Evolutionary conservation across 768 basidiomycete genomes (phyloP).

Genomic region (Pleurotus djamor): DNA sequence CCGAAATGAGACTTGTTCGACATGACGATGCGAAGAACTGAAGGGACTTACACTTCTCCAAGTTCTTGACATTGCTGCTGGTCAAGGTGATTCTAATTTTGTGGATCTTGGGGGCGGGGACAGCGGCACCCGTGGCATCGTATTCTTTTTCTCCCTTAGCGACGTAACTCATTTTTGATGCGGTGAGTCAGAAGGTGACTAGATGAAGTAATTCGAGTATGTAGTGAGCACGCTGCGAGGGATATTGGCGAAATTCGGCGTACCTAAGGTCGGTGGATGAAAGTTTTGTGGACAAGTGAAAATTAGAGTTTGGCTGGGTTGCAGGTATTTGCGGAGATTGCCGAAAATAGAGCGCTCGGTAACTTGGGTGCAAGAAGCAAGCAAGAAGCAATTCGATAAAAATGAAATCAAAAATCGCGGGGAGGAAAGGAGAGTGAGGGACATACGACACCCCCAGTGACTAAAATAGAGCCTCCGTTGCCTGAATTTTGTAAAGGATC

Average conservation of each 20-base stretch:
- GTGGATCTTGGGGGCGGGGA: conserved; percentile 91
- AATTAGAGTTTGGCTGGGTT: conserved; percentile 3
- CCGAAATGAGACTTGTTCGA: neutral
- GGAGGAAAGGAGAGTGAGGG: no score
- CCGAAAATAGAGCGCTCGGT: neutral
- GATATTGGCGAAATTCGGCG: neutral
- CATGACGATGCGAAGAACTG: neutral
- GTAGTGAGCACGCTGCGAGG: neutral
- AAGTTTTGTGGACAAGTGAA: conserved; percentile 6
- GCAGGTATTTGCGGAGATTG: neutral
- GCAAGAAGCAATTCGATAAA: no score
- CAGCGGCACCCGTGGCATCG: conserved; percentile 86
- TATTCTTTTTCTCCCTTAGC: conserved; percentile 98
- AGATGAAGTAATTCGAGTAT: neutral
- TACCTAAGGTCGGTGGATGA: conserved; percentile 10
- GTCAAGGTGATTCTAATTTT: conserved; percentile 99
- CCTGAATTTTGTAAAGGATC: no score
- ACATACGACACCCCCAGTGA: no score
- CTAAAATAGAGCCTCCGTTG: no score
- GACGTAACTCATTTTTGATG: conserved; percentile 90
- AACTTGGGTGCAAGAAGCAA: no score
- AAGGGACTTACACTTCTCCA: conserved; percentile 86
- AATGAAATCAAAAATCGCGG: no score
- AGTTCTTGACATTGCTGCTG: conserved; percentile 94
- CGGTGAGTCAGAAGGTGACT: conserved; percentile 84